phyloP scores from a whole-genome alignment of 1,139 yeast species.

The Zygosaccharomyces sapae region DNA sequence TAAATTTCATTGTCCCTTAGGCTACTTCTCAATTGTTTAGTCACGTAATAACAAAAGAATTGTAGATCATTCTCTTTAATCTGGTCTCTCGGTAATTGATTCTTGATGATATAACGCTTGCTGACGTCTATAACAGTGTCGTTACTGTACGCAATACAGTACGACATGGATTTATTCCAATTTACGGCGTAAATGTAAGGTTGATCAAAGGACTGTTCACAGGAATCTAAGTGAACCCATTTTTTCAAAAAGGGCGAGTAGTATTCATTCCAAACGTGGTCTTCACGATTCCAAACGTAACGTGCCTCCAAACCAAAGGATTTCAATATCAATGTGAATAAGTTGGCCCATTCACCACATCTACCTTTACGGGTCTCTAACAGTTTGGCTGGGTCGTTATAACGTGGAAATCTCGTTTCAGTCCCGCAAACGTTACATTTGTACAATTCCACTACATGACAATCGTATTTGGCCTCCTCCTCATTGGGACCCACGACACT shows the following conservation, averaged over 20 bases:
- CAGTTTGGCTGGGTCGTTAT: slow-evolving; percentile 61
- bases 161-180: slow-evolving; percentile 94
- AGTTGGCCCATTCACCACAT: slow-evolving; percentile 95
- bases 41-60: slow-evolving; percentile 40
- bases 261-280: slow-evolving; percentile 95
- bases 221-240: slow-evolving; percentile 88
- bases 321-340: slow-evolving; percentile 66
- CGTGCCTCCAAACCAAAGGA: slow-evolving; percentile 63
- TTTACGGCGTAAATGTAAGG: slow-evolving; percentile 74
- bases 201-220: slow-evolving; percentile 81
- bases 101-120: slow-evolving; percentile 56
- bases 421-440: slow-evolving; percentile 50
- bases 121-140: slow-evolving; percentile 68
- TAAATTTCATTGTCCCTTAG: slow-evolving; percentile 37
- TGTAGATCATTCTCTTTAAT: slow-evolving; percentile 44
- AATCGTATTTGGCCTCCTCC: slow-evolving; percentile 43
- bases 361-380: slow-evolving; percentile 65
- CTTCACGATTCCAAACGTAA: slow-evolving; percentile 85
- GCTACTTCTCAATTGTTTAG: slow-evolving; percentile 38
- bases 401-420: slow-evolving; percentile 64
- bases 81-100: slow-evolving; percentile 48
- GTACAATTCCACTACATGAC: slow-evolving; percentile 58
- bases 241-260: slow-evolving; percentile 55
- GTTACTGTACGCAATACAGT: slow-evolving; percentile 64
- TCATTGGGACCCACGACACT: slow-evolving; percentile 41